Evolutionary conservation across 2,329 filamentous ascomycete species (phyloP), one percentile per base, ranked within the genome.

Genomic region (Zasmidium angulare): DNA sequence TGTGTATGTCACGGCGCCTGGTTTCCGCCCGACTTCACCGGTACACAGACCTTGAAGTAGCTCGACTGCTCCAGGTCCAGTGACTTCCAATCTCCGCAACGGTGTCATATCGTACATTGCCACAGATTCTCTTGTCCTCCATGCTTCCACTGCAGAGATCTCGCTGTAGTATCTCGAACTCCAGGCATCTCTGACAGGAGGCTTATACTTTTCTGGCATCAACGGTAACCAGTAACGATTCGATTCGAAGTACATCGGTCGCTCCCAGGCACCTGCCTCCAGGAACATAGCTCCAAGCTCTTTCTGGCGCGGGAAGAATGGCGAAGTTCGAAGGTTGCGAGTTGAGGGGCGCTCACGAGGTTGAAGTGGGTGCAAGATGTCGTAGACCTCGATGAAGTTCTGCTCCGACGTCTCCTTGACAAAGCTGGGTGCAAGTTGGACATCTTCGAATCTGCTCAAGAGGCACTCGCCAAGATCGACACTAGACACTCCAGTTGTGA

Each of bases 51-150:
- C 75, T 59, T 86, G 81, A 3, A 88, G 74, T 2, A 88, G 66
- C n/a, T 79, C 70, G 0, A 79, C 74, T 1, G 84, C 81, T 0
- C 85, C 85, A 0, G 84, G 82, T 0, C 85, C 86, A 1, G 78
- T 79, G 0, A 87, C 75, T 58, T 86, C 82, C 2, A 88, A 75
- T 1, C 85, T 78, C 21, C 84, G 79, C 36, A 86, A 78, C 0
- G 85, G 81, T 1, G 84, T 86, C 78, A 87, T 81, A 63, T 88
- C 85, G 66, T 83, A 88, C 78, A 88, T 78, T 7, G 83, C 85
- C 1, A 82, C 84, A 0, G 83, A 81, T 3, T 84, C 86, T 1
- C 86, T 79, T 1, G 85, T 87, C 75, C 85, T 87, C 84, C 84
- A 87, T 0, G 85, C 85, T 68, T 88, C 85, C 0, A 76, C 84